Conservation (phyloP, 441 rosid genomes). For the Melastoma candidum region DNA sequence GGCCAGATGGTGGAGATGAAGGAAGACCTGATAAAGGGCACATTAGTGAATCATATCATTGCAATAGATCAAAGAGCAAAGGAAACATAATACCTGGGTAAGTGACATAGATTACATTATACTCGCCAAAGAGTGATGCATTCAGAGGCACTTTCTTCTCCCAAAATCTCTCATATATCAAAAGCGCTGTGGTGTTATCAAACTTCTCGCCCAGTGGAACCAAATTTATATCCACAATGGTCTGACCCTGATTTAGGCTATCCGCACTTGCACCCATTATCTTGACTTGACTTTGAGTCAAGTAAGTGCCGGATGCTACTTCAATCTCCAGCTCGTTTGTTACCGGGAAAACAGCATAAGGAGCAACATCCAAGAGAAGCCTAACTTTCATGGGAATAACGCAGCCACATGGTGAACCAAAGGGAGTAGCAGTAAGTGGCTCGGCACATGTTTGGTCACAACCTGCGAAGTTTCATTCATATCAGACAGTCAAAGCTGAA, state of each 20-base stretch:
- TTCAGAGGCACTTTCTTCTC: constrained; percentile 70
- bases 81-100: constrained; percentile 63
- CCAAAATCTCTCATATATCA: constrained; percentile 67
- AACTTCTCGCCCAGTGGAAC: constrained; percentile 97
- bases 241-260: constrained; percentile 76
- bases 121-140: constrained; percentile 64
- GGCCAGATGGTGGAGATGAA: constrained; percentile 56
- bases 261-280: constrained; percentile 97
- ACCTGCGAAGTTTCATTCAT: constrained; percentile 36
- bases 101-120: constrained; percentile 54
- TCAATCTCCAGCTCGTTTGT: constrained; percentile 88
- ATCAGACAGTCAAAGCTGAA: constrained; percentile 11
- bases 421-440: constrained; percentile 81
- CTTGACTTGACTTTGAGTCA: constrained; percentile 86
- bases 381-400: constrained; percentile 92
- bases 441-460: constrained; percentile 84
- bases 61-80: constrained; percentile 10
- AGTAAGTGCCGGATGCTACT: constrained; percentile 79
- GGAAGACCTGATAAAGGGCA: constrained; percentile 54
- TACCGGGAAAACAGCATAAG: constrained; percentile 74
- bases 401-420: constrained; percentile 94
- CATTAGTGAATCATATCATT: constrained; percentile 15
- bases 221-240: constrained; percentile 75
- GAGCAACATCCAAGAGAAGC: constrained; percentile 77
- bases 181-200: constrained; percentile 86